Conservation (phyloP, 208 protist species). For the Crithidia expoeki region DNA sequence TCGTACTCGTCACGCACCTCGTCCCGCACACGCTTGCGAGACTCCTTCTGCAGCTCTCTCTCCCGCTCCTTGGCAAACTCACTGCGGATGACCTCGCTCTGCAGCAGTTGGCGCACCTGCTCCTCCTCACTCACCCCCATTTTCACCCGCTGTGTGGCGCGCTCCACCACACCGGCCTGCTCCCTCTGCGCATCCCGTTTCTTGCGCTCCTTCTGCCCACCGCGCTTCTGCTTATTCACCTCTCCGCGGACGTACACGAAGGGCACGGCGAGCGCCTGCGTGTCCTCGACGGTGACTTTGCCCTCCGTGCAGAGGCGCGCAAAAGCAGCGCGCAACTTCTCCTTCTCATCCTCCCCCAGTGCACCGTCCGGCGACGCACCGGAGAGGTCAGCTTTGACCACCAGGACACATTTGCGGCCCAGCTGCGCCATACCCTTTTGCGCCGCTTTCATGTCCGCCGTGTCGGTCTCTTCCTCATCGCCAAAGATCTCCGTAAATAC, state of each 20-base stretch:
- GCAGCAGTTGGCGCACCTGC: conserved; percentile 69
- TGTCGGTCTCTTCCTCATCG: conserved; percentile 41
- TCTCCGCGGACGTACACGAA: conserved; percentile 63
- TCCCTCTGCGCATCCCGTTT: conserved; percentile 66
- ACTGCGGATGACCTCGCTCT: conserved; percentile 66
- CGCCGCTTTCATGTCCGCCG: conserved; percentile 55
- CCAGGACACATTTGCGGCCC: conserved; percentile 64
- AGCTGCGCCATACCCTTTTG: conserved; percentile 68
- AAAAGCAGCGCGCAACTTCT: conserved; percentile 59
- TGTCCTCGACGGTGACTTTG: conserved; percentile 73
- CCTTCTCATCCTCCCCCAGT: conserved; percentile 49
- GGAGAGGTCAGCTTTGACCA: conserved; percentile 63
- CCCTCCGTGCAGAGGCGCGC: conserved; percentile 57
- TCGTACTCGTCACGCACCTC: conserved; percentile 68
- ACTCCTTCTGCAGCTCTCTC: conserved; percentile 44
- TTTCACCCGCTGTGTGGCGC: conserved; percentile 67
- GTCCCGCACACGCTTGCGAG: conserved; percentile 52
- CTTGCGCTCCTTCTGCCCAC: conserved; percentile 61
- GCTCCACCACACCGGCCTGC: conserved; percentile 56
- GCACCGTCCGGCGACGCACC: conserved; percentile 38
- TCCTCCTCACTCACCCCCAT: conserved; percentile 89
- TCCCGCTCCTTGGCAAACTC: conserved; percentile 60
- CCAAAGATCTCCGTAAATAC: conserved; percentile 73
- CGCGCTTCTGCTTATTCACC: conserved; percentile 55
- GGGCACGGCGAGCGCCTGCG: conserved; percentile 80